Evolutionary conservation across 805 yeast genomes (phyloP).

Genomic region (Kodamaea leandrae): DNA sequence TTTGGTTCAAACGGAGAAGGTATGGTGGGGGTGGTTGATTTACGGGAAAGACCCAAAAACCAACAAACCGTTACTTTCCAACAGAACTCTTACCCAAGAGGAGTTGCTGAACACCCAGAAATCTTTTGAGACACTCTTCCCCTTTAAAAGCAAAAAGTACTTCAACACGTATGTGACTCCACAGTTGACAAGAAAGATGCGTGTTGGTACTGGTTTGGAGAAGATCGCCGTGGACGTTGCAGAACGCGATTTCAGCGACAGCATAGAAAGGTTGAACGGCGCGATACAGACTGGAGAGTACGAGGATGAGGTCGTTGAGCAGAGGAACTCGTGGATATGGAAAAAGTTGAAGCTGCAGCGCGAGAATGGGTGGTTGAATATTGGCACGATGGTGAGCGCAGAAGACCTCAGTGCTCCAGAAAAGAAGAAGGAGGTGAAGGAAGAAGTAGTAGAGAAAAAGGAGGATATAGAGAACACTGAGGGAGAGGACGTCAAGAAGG

Average conservation of each 20-base stretch:
- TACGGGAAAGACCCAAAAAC: constrained; percentile 34
- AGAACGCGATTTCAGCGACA: constrained; percentile 9
- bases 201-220: constrained; percentile 30
- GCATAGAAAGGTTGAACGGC: constrained; percentile 13
- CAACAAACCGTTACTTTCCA: constrained; percentile 27
- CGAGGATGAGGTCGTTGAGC: constrained; percentile 20
- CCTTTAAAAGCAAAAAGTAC: constrained; percentile 34
- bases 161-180: constrained; percentile 44
- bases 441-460: constrained; percentile 1
- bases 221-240: constrained; percentile 12
- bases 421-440: constrained; percentile 7
- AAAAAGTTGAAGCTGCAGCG: constrained; percentile 26
- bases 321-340: constrained; percentile 33
- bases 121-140: constrained; percentile 20
- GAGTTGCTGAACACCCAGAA: constrained; percentile 21
- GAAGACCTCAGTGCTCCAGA: constrained; percentile 11
- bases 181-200: constrained; percentile 41
- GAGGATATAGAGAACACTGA: constrained; percentile 12
- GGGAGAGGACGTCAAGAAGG: not conserved
- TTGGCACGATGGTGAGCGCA: constrained; percentile 17
- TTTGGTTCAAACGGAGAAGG: constrained; percentile 26
- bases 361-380: constrained; percentile 24
- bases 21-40: constrained; percentile 43
- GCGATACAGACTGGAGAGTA: constrained; percentile 8
- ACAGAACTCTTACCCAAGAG: constrained; percentile 18